phyloP scores from a whole-genome alignment of 2,329 filamentous ascomycete genomes.

The Akanthomyces dipterigenus region DNA sequence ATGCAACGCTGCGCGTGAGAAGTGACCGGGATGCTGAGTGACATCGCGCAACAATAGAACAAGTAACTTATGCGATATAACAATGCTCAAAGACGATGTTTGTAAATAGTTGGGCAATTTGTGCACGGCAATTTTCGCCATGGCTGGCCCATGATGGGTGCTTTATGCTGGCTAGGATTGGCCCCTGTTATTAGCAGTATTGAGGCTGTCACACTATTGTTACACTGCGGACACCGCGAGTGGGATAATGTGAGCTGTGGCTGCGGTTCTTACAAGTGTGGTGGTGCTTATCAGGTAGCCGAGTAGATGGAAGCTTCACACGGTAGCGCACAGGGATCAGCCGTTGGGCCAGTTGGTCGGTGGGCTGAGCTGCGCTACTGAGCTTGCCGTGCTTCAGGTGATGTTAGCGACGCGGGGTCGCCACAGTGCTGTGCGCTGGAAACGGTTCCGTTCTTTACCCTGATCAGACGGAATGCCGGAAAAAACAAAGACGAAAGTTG shows the following conservation, averaged over 20 bases:
- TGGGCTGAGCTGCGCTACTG: background rate
- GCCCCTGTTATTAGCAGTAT: background rate
- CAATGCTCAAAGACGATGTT: background rate
- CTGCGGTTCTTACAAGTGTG: background rate
- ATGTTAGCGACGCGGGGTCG: background rate
- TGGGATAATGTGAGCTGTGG: background rate
- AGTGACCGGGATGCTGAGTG: background rate
- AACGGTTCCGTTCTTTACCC: background rate
- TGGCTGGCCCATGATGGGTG: background rate
- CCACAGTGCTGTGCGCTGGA: background rate
- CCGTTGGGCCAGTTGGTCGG: background rate
- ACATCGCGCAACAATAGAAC: background rate
- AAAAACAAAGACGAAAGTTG: background rate
- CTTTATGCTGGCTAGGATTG: background rate
- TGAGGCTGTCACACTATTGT: background rate
- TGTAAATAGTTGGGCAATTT: background rate
- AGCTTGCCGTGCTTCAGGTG: background rate
- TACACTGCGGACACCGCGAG: background rate
- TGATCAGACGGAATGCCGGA: background rate
- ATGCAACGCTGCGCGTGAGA: background rate
- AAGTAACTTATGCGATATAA: too few relatives aligned
- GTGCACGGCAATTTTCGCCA: background rate
- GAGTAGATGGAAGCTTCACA: background rate
- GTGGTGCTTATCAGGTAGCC: background rate
- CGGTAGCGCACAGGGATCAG: background rate